A percentile compares a stretch with the other conserved stretches of the same genome.
phyloP scores from a whole-genome alignment of 495 filamentous ascomycete species.

The Umbilicaria muhlenbergii region DNA sequence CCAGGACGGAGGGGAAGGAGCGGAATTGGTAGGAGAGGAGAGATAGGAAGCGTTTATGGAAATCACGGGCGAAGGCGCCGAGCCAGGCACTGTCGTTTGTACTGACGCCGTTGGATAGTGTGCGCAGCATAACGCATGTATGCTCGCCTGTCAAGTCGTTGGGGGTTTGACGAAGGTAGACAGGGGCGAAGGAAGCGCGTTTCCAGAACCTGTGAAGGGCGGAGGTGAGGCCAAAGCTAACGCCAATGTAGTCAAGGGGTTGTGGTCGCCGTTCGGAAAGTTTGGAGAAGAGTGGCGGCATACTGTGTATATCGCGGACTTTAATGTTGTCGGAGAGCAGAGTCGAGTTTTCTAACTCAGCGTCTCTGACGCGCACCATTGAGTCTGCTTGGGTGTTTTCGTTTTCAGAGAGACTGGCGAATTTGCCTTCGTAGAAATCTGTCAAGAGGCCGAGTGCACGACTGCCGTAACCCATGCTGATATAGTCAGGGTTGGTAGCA shows the following conservation, averaged over 20 bases:
- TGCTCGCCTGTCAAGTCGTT: conserved; percentile 97
- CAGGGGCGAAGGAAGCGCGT: conserved; percentile 64
- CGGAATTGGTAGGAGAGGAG: conserved; percentile 89
- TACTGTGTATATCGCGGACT: conserved; percentile 74
- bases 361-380: conserved; percentile 73
- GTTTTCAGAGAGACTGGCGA: conserved; percentile 60
- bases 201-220: conserved; percentile 96
- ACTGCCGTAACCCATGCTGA: conserved; percentile 87
- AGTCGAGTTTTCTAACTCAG: conserved; percentile 60
- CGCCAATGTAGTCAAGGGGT: conserved; percentile 78
- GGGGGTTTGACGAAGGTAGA: conserved; percentile 89
- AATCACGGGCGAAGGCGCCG: conserved; percentile 78
- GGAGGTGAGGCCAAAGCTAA: conserved; percentile 84
- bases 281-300: conserved; percentile 87
- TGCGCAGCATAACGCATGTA: conserved; percentile 90
- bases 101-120: conserved; percentile 40
- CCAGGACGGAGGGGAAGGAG: conserved; percentile 62
- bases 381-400: conserved; percentile 35
- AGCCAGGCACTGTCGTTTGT: conserved; percentile 65
- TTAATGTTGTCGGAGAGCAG: conserved; percentile 78
- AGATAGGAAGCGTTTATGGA: conserved; percentile 76
- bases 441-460: conserved; percentile 71
- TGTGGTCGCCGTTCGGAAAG: conserved; percentile 71
- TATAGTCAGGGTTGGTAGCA: conserved; percentile 89
- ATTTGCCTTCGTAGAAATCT: conserved; percentile 93